A percentile compares a stretch with the other conserved stretches of the same genome.
Evolutionary conservation across 768 basidiomycete species (phyloP).

Genomic region (Boletus fagicola): DNA sequence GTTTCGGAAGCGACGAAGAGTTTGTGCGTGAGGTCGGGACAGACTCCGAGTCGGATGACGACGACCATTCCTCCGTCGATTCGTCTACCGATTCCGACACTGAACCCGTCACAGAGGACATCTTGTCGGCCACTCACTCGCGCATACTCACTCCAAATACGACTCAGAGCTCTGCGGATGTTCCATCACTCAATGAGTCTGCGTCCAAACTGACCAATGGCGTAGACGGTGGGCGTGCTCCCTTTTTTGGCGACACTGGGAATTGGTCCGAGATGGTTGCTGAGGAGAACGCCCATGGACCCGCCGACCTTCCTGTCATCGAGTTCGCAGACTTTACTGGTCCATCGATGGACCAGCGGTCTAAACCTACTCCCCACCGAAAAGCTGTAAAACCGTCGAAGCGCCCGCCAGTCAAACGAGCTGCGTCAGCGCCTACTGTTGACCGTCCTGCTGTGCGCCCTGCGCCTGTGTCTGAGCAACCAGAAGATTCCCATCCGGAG

Average conservation of each 20-base stretch:
- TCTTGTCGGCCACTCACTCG: slow-evolving; percentile 46
- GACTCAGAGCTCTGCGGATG: slow-evolving; percentile 56
- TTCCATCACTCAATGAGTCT: slow-evolving; percentile 27
- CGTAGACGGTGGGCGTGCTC: slow-evolving; percentile 35
- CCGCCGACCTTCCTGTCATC: slow-evolving; percentile 72
- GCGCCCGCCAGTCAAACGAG: slow-evolving; percentile 35
- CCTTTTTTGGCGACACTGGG: slow-evolving; percentile 54
- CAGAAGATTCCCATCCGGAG: slow-evolving; percentile 16
- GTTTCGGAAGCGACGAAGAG: slow-evolving; percentile 74
- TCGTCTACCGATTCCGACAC: slow-evolving; percentile 70
- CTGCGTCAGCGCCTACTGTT: slow-evolving; percentile 35
- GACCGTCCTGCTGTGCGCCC: slow-evolving; percentile 21
- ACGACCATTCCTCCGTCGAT: slow-evolving; percentile 56
- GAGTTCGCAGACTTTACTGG: slow-evolving; percentile 65
- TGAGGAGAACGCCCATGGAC: slow-evolving; percentile 62
- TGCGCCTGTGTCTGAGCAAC: slow-evolving; percentile 12
- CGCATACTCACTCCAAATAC: slow-evolving; percentile 65
- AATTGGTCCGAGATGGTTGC: slow-evolving; percentile 88
- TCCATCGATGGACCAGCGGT: slow-evolving; percentile 31
- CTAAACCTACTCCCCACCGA: slow-evolving; percentile 38
- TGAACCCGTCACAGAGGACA: slow-evolving; percentile 67
- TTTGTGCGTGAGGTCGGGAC: slow-evolving; percentile 68
- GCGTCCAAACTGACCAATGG: slow-evolving; percentile 26
- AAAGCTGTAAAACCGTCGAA: slow-evolving; percentile 43
- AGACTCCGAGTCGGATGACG: slow-evolving; percentile 66